Base-by-base conservation (phyloP, 2,329 filamentous ascomycete genomes). In the Neurospora crassa region DNA sequence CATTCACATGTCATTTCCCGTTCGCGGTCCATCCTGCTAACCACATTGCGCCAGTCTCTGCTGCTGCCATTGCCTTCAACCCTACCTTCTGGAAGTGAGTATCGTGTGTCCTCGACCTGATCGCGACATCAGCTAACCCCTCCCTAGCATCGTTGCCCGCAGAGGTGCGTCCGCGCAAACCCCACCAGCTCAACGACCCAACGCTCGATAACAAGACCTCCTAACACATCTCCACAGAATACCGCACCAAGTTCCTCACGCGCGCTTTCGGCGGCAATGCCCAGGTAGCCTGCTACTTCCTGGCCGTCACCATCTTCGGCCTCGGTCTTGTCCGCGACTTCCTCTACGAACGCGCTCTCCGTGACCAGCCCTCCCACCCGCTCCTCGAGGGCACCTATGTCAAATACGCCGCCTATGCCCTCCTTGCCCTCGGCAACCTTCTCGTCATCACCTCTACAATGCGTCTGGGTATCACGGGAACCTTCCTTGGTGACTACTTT, bases 1-100 rank as follows among this genome's bases (percentile, higher is more conserved):
- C n/a, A 72, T 42, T 67, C 68, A 37, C 53, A 18, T 69, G 47
- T 42, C 67, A 68, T 16, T 29, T 14, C 16, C 20, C 24, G 12
- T 53, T 29, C 24, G 12, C 47, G 47, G 29, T 16, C 47, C 20
- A 59, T 59, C 24, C 10, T 16, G 24, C 47, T 59, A 18, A 59
- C 24, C 1, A 2, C 47, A 5, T 5, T 18, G 47, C 47, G 70
- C 71, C 75, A 97, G 94, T 96, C 76, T 92, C 93, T 76, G 92
- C 90, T 68, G 86, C 85, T 71, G 88, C 92, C 70, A 97, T 99
- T 82, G 87, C 91, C 68, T 98, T 99, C 83, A 99, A 99, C 82
- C 96, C 96, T 29, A 91, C 96, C n/a, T 98, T 97, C 82, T 99
- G 96, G 96, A 99, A 99, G 94, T 97, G 87, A 85, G 92, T 87